phyloP scores from a whole-genome alignment of 1,284 basidiomycete genomes.

The Exsudoporus floridanus region DNA sequence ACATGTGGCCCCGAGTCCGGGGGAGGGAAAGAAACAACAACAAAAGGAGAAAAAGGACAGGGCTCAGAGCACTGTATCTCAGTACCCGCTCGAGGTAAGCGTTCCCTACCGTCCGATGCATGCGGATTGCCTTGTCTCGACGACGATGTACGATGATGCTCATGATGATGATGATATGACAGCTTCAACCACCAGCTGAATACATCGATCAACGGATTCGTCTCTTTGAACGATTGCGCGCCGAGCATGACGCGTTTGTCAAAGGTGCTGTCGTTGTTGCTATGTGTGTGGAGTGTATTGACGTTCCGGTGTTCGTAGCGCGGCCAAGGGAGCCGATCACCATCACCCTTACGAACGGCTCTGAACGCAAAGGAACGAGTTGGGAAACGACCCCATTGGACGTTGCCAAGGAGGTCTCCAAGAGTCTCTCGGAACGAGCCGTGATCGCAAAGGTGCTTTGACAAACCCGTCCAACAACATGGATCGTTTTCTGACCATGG shows the following conservation, averaged over 20 bases:
- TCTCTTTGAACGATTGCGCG: slow-evolving; percentile 89
- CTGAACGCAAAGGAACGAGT: slow-evolving; percentile 77
- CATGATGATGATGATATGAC: neutral
- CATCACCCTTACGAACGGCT: slow-evolving; percentile 88
- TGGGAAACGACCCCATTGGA: slow-evolving; percentile 98
- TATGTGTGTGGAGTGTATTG: neutral
- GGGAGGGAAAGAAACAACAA: slow-evolving; percentile 40
- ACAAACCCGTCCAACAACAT: neutral
- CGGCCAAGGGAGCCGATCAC: slow-evolving; percentile 84
- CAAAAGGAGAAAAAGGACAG: slow-evolving; percentile 55
- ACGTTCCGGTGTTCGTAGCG: slow-evolving; percentile 43
- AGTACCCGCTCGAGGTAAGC: slow-evolving; percentile 63
- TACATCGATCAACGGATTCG: slow-evolving; percentile 90
- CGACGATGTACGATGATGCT: neutral
- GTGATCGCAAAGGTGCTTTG: slow-evolving; percentile 85
- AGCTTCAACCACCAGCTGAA: slow-evolving; percentile 82
- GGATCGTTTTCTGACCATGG: neutral
- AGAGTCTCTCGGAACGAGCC: slow-evolving; percentile 84
- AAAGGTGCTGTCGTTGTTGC: slow-evolving; percentile 49
- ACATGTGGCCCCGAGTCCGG: slow-evolving; percentile 19
- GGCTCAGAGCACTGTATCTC: slow-evolving; percentile 39
- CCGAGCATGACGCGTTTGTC: slow-evolving; percentile 80
- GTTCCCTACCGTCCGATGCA: too few relatives aligned
- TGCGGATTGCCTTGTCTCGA: too few relatives aligned
- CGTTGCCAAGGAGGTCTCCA: slow-evolving; percentile 85